phyloP scores from a whole-genome alignment of 495 filamentous ascomycete genomes.

The Hypoxylon crocopeplum region DNA sequence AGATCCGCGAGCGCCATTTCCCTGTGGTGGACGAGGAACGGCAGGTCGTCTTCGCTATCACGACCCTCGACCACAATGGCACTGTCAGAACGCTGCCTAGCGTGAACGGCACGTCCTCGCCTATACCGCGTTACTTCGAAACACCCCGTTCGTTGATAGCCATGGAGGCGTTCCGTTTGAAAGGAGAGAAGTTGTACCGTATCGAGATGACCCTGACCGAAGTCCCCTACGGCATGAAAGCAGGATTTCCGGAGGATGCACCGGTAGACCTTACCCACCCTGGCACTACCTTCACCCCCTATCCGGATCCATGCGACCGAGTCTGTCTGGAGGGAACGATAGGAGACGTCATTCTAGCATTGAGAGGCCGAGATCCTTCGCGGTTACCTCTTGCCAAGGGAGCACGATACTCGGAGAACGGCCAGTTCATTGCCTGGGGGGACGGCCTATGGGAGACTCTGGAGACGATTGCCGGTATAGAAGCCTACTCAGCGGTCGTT shows the following conservation, averaged over 20 bases:
- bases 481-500: conserved; percentile 36
- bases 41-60: conserved; percentile 34
- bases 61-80: conserved; percentile 39
- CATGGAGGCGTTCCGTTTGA: conserved; percentile 34
- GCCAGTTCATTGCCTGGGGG: conserved; percentile 39
- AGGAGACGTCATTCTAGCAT: conserved; percentile 34
- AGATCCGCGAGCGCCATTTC: conserved; percentile 35
- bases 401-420: conserved; percentile 43
- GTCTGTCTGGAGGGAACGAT: conserved; percentile 38
- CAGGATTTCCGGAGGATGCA: conserved; percentile 21
- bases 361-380: conserved; percentile 31
- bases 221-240: conserved; percentile 34
- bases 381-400: conserved; percentile 36
- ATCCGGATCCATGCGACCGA: conserved; percentile 27
- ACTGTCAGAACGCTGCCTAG: conserved; percentile 33
- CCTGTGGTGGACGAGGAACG: conserved; percentile 38
- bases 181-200: conserved; percentile 36
- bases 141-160: conserved; percentile 34
- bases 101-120: conserved; percentile 35
- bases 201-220: conserved; percentile 39
- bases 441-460: conserved; percentile 44
- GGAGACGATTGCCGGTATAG: conserved; percentile 26
- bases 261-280: conserved; percentile 19
- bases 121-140: conserved; percentile 38
- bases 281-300: conserved; percentile 20